A percentile compares a stretch with the other conserved stretches of the same genome.
Evolutionary conservation across 2,329 filamentous ascomycete species (phyloP).

Genomic region (Penicillium frequentans): DNA sequence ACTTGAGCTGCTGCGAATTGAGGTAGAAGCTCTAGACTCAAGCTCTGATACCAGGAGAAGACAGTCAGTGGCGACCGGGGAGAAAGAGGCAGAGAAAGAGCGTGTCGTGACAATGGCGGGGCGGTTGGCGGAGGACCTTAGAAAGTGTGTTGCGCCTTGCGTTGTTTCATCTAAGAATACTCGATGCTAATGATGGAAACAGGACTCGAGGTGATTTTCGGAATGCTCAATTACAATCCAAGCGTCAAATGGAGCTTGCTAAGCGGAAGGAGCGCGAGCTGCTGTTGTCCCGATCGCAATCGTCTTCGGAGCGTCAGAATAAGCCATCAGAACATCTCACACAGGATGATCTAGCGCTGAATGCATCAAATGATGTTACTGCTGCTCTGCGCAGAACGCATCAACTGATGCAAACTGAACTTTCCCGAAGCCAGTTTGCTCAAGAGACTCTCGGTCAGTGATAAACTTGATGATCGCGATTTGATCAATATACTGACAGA

Average conservation of each 20-base stretch:
- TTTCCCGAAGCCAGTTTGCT: slow-evolving; percentile 84
- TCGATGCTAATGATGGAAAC: slow-evolving; percentile 10
- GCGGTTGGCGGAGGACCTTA: slow-evolving; percentile 69
- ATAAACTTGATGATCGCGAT: slow-evolving; percentile 10
- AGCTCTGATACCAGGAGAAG: slow-evolving; percentile 39
- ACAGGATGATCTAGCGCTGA: slow-evolving; percentile 70
- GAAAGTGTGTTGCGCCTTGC: slow-evolving; percentile 54
- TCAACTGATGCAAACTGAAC: slow-evolving; percentile 78
- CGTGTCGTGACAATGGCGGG: slow-evolving; percentile 66
- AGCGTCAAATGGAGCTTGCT: slow-evolving; percentile 67
- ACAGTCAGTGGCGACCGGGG: slow-evolving; percentile 40
- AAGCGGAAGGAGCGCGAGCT: slow-evolving; percentile 75
- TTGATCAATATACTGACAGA: slow-evolving; percentile 6
- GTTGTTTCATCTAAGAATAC: background rate
- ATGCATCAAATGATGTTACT: slow-evolving; percentile 81
- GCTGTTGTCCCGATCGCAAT: slow-evolving; percentile 60
- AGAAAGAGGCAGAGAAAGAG: slow-evolving; percentile 62
- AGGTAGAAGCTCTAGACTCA: slow-evolving; percentile 68
- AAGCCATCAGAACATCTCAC: slow-evolving; percentile 53
- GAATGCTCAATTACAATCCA: slow-evolving; percentile 61
- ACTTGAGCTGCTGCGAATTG: slow-evolving; percentile 75
- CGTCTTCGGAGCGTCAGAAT: slow-evolving; percentile 27
- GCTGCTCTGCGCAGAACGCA: slow-evolving; percentile 81
- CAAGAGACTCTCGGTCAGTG: slow-evolving; percentile 69
- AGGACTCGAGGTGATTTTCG: slow-evolving; percentile 70